Evolutionary conservation across 1,139 yeast species (phyloP).

Genomic region (Saccharomyces hybrid): DNA sequence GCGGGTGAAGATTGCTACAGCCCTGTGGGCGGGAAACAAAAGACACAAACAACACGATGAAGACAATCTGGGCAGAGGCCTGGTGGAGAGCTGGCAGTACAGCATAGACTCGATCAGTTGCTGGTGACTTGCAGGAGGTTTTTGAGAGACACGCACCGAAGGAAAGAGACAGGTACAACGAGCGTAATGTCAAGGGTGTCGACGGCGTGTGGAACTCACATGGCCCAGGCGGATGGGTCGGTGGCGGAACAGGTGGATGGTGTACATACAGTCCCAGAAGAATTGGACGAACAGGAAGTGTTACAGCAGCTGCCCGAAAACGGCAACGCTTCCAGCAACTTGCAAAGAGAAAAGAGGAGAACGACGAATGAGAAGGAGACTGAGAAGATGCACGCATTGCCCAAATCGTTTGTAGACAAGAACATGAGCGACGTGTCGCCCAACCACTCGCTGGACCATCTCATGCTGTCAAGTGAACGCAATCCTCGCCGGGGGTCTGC

Average conservation of each 20-base stretch:
- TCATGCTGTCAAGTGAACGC: neutral
- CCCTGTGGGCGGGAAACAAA: neutral
- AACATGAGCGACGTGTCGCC: neutral
- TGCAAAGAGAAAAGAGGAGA: neutral
- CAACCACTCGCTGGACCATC: neutral
- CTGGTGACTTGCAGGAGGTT: neutral
- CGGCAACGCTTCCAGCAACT: neutral
- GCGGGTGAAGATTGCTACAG: conserved; percentile 1
- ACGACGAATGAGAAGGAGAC: neutral
- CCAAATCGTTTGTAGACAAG: neutral
- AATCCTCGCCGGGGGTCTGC: neutral
- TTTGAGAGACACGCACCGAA: neutral
- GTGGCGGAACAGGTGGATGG: neutral
- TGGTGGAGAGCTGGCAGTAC: neutral
- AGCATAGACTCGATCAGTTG: neutral
- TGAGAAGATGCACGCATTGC: neutral
- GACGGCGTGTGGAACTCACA: neutral
- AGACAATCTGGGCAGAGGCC: neutral
- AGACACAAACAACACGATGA: neutral
- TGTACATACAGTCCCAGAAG: neutral
- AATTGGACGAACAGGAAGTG: neutral
- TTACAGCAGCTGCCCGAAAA: neutral
- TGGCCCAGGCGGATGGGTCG: neutral
- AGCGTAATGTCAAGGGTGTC: neutral
- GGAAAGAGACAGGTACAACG: neutral